Base-by-base conservation (phyloP, 305 asterid genomes). In the Fraxinus xanthoxyloides region DNA sequence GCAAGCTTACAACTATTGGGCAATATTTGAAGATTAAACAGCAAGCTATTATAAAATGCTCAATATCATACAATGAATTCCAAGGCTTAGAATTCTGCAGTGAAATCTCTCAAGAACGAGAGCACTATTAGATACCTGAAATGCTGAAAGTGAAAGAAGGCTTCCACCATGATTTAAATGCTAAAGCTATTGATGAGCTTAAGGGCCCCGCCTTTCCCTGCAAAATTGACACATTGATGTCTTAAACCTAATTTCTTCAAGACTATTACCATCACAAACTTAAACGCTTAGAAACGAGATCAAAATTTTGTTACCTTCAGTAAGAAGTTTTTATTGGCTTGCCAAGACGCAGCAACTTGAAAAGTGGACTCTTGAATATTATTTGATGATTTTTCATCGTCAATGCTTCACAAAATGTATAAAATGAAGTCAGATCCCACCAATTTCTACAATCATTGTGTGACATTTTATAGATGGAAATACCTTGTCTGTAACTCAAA, bases 121-220 rank as follows among this genome's bases (percentile, higher is more conserved):
- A 36, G 61, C 4, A 12, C 15, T 30, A 46, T 77, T 36, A 73
- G 31, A 10, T 90, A 93, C 98, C 98, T 89, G 98, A 92, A 75
- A 95, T 51, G 84, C 84, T 95, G 86, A 95, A 82, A 79, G 97
- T 91, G 87, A 93, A 93, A 78, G 97, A 84, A 84, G 97, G 98
- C 87, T 95, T 95, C 98, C 98, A 93, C 98, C 98, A 95, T 40
- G 98, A 95, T 85, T 95, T 95, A 83, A 95, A 95, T 76, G 97
- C 97, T 80, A 95, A 88, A 85, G 94, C 92, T n/a, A 90, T 32
- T 59, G 98, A 93, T 75, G 98, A 92, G 86, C 97, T 87, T 30
- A 92, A 92, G 85, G 97, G 97, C 76, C 97, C 98, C 80, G 86
- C 85, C 89, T 95, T 95, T 19, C 94, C 97, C 98, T 92, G 91